A percentile compares a stretch with the other conserved stretches of the same genome.
Evolutionary conservation across 305 asterid species (phyloP).

Genomic region (Coffea humblotiana): DNA sequence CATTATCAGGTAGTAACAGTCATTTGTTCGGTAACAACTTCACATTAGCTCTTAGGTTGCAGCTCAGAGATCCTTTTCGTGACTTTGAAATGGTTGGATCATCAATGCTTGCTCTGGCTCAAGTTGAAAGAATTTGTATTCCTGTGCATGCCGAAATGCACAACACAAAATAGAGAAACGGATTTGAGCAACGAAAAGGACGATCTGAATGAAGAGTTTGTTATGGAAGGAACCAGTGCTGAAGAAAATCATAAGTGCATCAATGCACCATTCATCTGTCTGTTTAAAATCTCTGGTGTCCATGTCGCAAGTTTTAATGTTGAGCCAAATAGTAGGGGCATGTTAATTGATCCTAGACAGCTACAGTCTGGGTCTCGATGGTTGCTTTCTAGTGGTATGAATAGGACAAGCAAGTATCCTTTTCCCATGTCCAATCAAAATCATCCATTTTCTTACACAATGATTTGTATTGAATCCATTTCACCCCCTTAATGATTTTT

Average conservation of each 20-base stretch:
- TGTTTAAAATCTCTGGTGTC: conserved; percentile 52
- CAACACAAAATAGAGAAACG: conserved; percentile 11
- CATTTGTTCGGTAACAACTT: conserved; percentile 41
- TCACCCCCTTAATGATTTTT: no score
- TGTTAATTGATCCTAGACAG: conserved; percentile 53
- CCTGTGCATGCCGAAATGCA: conserved; percentile 18
- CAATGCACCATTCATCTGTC: conserved; percentile 21
- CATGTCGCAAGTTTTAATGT: conserved; percentile 60
- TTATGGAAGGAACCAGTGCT: conserved; percentile 18
- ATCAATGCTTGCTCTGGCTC: conserved; percentile 68
- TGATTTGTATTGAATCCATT: no score
- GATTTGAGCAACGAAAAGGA: conserved; percentile 21
- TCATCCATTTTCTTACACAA: conserved; percentile 14
- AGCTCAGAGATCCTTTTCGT: conserved; percentile 82
- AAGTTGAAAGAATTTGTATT: conserved; percentile 44
- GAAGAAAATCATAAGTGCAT: conserved; percentile 21
- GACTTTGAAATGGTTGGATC: conserved; percentile 68
- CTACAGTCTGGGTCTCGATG: conserved; percentile 70
- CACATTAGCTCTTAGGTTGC: conserved; percentile 62
- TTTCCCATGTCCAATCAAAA: conserved; percentile 38
- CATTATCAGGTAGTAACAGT: conserved; percentile 16
- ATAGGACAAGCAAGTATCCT: conserved; percentile 36
- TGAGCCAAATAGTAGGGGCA: conserved; percentile 33
- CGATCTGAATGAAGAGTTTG: conserved; percentile 19
- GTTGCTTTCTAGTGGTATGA: conserved; percentile 72